These are phyloP conservation scores for Massariosphaeria phaeospora DNA, from an alignment of 495 filamentous ascomycete genomes.

Conservation along the genomic window DNA sequence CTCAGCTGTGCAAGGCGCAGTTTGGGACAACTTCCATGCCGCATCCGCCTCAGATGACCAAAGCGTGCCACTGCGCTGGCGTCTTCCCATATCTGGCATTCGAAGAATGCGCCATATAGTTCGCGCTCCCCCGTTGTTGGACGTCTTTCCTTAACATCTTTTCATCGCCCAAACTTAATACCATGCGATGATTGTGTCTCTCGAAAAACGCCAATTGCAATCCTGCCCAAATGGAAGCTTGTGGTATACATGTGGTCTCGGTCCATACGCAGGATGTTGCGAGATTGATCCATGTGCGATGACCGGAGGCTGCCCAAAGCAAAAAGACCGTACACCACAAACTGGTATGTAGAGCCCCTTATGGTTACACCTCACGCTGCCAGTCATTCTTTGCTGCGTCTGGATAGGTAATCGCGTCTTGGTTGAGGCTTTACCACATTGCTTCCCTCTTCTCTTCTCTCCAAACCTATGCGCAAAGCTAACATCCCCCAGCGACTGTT, in stretches of 20 bases:
- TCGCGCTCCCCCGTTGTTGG: no score
- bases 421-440: neutral
- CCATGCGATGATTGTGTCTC: conserved; percentile 1
- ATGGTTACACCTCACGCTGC: neutral
- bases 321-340: neutral
- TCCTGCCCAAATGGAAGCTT: neutral
- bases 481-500: neutral
- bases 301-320: conserved; percentile 1
- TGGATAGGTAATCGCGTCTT: neutral
- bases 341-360: conserved; percentile 11
- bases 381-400: neutral
- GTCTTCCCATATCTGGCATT: no score
- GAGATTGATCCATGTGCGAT: conserved; percentile 9
- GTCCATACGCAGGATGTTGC: conserved; percentile 10
- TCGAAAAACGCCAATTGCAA: conserved; percentile 8
- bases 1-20: no score
- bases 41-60: no score
- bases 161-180: no score
- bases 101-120: no score
- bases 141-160: no score
- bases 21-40: no score
- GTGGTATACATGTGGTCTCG: conserved; percentile 2
- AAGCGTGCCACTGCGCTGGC: no score
- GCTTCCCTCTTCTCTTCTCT: neutral
- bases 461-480: neutral